phyloP scores from a whole-genome alignment of 1,139 yeast species.

The Zygosaccharomyces pseudobailii region DNA sequence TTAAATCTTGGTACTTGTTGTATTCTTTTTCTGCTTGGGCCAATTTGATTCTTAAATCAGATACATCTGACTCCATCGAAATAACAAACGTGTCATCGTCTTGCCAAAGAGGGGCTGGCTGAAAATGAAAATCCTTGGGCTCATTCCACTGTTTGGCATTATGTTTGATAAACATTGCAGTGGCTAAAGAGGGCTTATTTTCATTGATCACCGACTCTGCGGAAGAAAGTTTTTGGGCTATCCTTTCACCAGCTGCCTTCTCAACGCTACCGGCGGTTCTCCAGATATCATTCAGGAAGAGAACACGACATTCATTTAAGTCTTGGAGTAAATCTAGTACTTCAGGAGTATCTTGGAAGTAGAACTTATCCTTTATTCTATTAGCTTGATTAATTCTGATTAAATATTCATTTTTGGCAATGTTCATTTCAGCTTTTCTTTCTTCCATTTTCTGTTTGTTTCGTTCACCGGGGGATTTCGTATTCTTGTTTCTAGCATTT shows the following conservation, averaged over 20 bases:
- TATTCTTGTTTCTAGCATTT: slow-evolving; percentile 67
- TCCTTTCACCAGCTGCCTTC: slow-evolving; percentile 48
- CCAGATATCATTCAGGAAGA: slow-evolving; percentile 65
- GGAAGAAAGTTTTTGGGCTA: slow-evolving; percentile 48
- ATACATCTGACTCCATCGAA: slow-evolving; percentile 56
- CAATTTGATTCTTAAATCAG: slow-evolving; percentile 57
- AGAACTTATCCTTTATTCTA: slow-evolving; percentile 86
- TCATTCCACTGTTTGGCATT: slow-evolving; percentile 74
- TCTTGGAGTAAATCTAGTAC: slow-evolving; percentile 81
- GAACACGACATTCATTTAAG: slow-evolving; percentile 73
- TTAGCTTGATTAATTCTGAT: slow-evolving; percentile 80
- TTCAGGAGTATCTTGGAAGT: slow-evolving; percentile 91
- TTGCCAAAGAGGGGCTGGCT: slow-evolving; percentile 94
- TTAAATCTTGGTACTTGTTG: slow-evolving; percentile 38
- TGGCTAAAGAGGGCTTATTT: slow-evolving; percentile 71
- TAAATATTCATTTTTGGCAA: slow-evolving; percentile 75
- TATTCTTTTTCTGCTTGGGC: slow-evolving; percentile 47
- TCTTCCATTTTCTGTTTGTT: slow-evolving; percentile 54
- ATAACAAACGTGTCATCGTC: slow-evolving; percentile 80
- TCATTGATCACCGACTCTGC: slow-evolving; percentile 59
- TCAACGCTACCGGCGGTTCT: slow-evolving; percentile 63
- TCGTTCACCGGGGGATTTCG: slow-evolving; percentile 49
- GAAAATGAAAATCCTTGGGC: slow-evolving; percentile 77
- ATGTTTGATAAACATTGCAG: slow-evolving; percentile 91
- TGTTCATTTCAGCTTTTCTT: slow-evolving; percentile 76